Percentiles rank a stretch among this genome's conserved stretches.
These are phyloP conservation scores for Hyaloscypha hepaticicola DNA, from an alignment of 495 filamentous ascomycete species.

Conservation along the genomic window DNA sequence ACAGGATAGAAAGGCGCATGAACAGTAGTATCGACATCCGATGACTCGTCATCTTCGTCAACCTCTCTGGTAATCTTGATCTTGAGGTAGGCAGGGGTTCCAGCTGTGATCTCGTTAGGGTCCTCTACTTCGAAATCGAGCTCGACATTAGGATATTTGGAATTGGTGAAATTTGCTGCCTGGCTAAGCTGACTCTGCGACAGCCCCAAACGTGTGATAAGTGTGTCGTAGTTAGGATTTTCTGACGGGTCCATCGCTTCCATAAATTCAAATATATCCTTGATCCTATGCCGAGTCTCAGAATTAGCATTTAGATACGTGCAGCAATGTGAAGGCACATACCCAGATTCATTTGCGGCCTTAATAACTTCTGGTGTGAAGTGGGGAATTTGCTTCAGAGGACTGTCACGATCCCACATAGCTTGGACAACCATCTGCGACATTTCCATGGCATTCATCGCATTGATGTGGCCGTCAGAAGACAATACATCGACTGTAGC, in stretches of 20 bases:
- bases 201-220: constrained; percentile 76
- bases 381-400: constrained; percentile 96
- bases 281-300: constrained; percentile 53
- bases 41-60: constrained; percentile 55
- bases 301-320: constrained; percentile 38
- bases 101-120: constrained; percentile 71
- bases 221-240: constrained; percentile 70
- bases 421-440: constrained; percentile 99
- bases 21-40: constrained; percentile 78
- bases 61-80: constrained; percentile 85
- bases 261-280: constrained; percentile 97
- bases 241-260: constrained; percentile 95
- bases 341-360: constrained; percentile 75
- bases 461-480: constrained; percentile 93
- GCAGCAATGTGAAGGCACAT: constrained; percentile 40
- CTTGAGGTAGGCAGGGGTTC: constrained; percentile 78
- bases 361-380: constrained; percentile 84
- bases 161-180: constrained; percentile 94
- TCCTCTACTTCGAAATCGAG: constrained; percentile 86
- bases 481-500: constrained; percentile 94
- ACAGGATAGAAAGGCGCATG: constrained; percentile 94
- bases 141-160: constrained; percentile 91
- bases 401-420: constrained; percentile 98
- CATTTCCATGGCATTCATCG: constrained; percentile 98
- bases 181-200: constrained; percentile 79